Evolutionary conservation across 2,329 filamentous ascomycete genomes (phyloP).

Genomic region (Fusarium sp.): DNA sequence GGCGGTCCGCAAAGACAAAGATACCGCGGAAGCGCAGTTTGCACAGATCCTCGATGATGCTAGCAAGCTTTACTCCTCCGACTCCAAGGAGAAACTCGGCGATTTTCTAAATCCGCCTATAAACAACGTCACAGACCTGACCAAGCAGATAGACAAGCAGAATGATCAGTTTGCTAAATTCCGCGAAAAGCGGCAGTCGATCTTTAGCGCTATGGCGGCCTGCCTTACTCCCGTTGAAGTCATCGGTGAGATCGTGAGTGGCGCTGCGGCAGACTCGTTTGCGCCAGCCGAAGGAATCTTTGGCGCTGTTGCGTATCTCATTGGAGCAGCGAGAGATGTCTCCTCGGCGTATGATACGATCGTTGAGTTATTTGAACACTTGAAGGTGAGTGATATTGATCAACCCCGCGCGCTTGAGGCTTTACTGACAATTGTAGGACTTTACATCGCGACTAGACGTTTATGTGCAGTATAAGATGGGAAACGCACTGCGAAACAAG

Average conservation of each 20-base stretch:
- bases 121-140: conserved; percentile 45
- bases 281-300: conserved; percentile 54
- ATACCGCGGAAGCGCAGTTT: conserved; percentile 37
- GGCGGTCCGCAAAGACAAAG: conserved; percentile 35
- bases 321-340: conserved; percentile 56
- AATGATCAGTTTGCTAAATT: conserved; percentile 51
- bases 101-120: conserved; percentile 49
- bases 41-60: conserved; percentile 48
- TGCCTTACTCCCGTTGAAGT: conserved; percentile 51
- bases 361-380: conserved; percentile 53
- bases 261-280: conserved; percentile 51
- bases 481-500: conserved; percentile 50
- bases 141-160: conserved; percentile 45
- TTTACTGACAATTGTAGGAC: conserved; percentile 42
- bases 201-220: conserved; percentile 48
- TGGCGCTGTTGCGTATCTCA: conserved; percentile 53
- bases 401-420: conserved; percentile 32
- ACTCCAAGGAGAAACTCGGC: conserved; percentile 42
- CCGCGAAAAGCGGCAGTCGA: conserved; percentile 46
- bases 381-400: conserved; percentile 45
- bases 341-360: conserved; percentile 57
- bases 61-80: conserved; percentile 45
- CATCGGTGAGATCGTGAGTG: conserved; percentile 51
- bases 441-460: conserved; percentile 54
- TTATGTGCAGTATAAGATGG: conserved; percentile 52